Evolutionary conservation across 495 filamentous ascomycete species (phyloP).

Genomic region (Platismatia glauca): DNA sequence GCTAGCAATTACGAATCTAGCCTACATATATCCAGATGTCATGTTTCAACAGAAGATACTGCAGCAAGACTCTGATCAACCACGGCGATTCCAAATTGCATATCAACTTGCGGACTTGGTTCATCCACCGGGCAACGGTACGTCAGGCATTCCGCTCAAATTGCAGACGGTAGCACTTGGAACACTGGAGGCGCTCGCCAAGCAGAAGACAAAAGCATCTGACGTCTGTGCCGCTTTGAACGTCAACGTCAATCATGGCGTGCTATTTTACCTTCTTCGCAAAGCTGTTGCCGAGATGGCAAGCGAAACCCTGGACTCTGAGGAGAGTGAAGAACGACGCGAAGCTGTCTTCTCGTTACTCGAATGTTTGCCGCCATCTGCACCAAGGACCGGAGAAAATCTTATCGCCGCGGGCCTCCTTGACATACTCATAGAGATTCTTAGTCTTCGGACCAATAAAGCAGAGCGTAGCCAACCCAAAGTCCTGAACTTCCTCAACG

Average conservation of each 20-base stretch:
- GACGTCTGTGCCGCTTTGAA: conserved; percentile 83
- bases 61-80: conserved; percentile 82
- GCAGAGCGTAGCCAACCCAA: conserved; percentile 74
- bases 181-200: conserved; percentile 70
- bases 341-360: conserved; percentile 75
- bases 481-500: conserved; percentile 77
- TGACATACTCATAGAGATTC: conserved; percentile 79
- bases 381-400: conserved; percentile 57
- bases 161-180: conserved; percentile 77
- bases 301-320: conserved; percentile 44
- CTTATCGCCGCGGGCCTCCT: conserved; percentile 82
- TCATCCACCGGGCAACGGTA: conserved; percentile 59
- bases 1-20: conserved; percentile 83
- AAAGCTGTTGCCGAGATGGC: conserved; percentile 78
- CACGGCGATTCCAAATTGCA: conserved; percentile 76
- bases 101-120: conserved; percentile 90
- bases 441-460: conserved; percentile 72
- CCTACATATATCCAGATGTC: conserved; percentile 73
- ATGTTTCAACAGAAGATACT: conserved; percentile 76
- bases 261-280: conserved; percentile 86
- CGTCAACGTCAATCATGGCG: conserved; percentile 90
- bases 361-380: conserved; percentile 62
- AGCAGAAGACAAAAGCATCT: conserved; percentile 62
- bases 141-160: conserved; percentile 55
- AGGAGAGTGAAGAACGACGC: conserved; percentile 74